phyloP scores from a whole-genome alignment of 345 rosid species.

The Abelmoschus esculentus region DNA sequence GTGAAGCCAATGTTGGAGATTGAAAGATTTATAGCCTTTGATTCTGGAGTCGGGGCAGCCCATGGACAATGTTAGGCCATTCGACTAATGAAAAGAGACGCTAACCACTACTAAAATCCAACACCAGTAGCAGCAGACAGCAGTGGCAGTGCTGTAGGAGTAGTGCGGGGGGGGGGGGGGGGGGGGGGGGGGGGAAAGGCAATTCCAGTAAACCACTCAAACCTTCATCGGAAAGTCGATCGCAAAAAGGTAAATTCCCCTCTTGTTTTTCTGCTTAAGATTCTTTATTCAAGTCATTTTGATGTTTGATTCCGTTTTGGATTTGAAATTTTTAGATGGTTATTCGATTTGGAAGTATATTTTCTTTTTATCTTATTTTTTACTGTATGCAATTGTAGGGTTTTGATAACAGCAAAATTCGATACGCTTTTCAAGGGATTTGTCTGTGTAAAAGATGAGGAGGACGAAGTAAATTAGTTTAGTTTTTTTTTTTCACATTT shows the following conservation, averaged over 20 bases:
- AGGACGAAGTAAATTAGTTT: no score
- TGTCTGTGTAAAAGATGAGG: no score
- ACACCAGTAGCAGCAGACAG: no score
- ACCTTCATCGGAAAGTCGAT: slow-evolving; percentile 31
- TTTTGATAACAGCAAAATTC: background rate
- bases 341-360: slow-evolving; percentile 9
- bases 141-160: background rate
- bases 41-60: no score
- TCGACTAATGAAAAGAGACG: background rate
- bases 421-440: no score
- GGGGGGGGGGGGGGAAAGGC: background rate
- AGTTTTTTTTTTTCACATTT: background rate
- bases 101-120: background rate
- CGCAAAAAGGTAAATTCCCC: slow-evolving; percentile 16
- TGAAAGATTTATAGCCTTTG: no score
- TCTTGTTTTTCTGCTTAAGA: background rate
- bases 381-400: background rate
- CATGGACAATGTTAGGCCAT: no score
- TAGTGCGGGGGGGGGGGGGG: background rate
- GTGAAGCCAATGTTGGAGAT: no score
- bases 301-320: background rate
- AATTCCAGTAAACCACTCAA: background rate
- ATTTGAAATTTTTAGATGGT: background rate
- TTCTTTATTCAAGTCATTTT: slow-evolving; percentile 6
- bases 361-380: background rate